These are phyloP conservation scores for Tylopilus balloui DNA, from an alignment of 768 basidiomycete species.

Conservation along the genomic window DNA sequence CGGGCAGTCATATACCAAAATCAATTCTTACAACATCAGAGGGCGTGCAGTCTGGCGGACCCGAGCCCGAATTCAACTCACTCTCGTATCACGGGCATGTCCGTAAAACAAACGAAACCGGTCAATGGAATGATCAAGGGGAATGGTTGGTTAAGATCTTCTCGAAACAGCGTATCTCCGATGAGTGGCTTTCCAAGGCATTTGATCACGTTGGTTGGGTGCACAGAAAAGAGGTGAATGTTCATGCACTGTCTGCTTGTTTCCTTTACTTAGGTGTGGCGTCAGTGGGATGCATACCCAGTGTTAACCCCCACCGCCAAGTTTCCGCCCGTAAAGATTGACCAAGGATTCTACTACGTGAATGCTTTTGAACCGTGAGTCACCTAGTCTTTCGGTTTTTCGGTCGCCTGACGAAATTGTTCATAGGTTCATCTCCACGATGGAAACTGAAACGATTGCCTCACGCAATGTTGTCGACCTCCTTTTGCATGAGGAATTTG, in stretches of 20 bases:
- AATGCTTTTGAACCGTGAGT: constrained; percentile 88
- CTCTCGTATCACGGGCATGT: constrained; percentile 72
- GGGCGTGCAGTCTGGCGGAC: constrained; percentile 49
- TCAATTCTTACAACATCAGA: constrained; percentile 72
- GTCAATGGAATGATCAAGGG: constrained; percentile 19
- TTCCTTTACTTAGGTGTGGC: constrained; percentile 4
- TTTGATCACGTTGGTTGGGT: constrained; percentile 82
- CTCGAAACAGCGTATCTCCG: constrained; percentile 57
- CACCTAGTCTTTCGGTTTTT: not conserved
- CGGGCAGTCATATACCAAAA: constrained; percentile 45
- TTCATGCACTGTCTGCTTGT: not conserved
- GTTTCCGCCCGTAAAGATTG: constrained; percentile 78
- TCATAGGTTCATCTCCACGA: constrained; percentile 75
- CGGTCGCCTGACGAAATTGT: not conserved
- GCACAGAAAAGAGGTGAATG: constrained; percentile 64
- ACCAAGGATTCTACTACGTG: constrained; percentile 80
- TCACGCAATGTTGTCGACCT: constrained; percentile 81
- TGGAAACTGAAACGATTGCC: constrained; percentile 90
- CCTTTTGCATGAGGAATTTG: constrained; percentile 68
- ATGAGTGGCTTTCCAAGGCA: constrained; percentile 63
- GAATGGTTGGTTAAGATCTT: constrained; percentile 88
- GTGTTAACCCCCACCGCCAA: constrained; percentile 57
- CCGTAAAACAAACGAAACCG: constrained; percentile 24
- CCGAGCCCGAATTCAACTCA: constrained; percentile 80
- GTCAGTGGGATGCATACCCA: constrained; percentile 79